Evolutionary conservation across 345 rosid species (phyloP).

Genomic region (Linum tenue): DNA sequence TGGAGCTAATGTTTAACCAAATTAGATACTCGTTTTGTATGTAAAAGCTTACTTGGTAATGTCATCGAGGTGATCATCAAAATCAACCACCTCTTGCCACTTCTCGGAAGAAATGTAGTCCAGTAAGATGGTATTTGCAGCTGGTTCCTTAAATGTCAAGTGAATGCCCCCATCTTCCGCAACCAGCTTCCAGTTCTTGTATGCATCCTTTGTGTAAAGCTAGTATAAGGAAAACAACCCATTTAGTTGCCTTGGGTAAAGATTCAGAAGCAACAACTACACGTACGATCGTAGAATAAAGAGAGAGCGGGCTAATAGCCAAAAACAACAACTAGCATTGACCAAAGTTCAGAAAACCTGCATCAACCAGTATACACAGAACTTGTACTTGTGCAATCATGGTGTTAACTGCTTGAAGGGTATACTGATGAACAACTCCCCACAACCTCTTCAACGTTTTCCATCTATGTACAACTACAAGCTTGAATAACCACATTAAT

Average conservation of each 20-base stretch:
- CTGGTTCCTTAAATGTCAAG: conserved; percentile 65
- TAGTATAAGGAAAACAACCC: conserved; percentile 19
- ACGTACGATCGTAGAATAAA: background rate
- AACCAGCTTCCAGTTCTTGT: conserved; percentile 73
- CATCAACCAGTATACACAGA: too few relatives aligned
- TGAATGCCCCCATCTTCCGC: conserved; percentile 58
- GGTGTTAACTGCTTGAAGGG: too few relatives aligned
- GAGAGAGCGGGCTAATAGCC: background rate
- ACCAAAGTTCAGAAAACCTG: too few relatives aligned
- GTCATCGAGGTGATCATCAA: conserved; percentile 93
- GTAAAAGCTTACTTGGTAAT: conserved; percentile 54
- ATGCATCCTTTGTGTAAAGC: conserved; percentile 80
- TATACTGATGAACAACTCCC: too few relatives aligned
- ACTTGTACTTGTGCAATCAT: too few relatives aligned
- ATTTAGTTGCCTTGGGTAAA: background rate
- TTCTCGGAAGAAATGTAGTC: conserved; percentile 71
- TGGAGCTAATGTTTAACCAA: too few relatives aligned
- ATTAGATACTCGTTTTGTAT: background rate
- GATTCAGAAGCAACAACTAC: background rate
- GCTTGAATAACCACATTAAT: too few relatives aligned
- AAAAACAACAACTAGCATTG: too few relatives aligned
- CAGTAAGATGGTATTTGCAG: conserved; percentile 54
- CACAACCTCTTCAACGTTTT: too few relatives aligned
- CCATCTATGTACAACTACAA: too few relatives aligned
- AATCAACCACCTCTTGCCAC: conserved; percentile 74